Evolutionary conservation across 441 rosid species (phyloP).

Genomic region (Pelargonium fulgidum): DNA sequence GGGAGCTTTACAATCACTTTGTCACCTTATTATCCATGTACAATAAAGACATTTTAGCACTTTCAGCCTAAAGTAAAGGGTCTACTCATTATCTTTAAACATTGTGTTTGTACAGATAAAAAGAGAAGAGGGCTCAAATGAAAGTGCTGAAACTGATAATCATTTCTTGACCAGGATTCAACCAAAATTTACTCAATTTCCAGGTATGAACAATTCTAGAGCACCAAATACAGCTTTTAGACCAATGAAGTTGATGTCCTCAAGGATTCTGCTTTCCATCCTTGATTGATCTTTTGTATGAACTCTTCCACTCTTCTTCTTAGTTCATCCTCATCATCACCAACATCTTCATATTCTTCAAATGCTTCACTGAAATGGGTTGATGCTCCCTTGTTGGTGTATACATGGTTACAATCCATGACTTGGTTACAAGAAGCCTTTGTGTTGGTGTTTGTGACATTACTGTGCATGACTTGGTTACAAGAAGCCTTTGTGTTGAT

Average conservation of each 20-base stretch:
- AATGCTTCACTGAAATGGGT: background rate
- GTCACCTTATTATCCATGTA: too few species aligned
- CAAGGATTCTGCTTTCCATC: conserved; percentile 47
- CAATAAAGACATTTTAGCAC: too few species aligned
- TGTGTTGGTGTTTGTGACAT: too few species aligned
- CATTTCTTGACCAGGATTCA: too few species aligned
- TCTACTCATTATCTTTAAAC: too few species aligned
- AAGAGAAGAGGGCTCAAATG: too few species aligned
- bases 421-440: background rate
- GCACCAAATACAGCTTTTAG: background rate
- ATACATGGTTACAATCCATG: background rate
- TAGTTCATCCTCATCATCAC: conserved; percentile 33
- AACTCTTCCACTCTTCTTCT: conserved; percentile 54
- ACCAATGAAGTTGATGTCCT: conserved; percentile 12
- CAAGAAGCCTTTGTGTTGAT: background rate
- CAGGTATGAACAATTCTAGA: too few species aligned
- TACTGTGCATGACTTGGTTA: background rate
- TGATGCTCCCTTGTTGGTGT: background rate
- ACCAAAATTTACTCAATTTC: too few species aligned
- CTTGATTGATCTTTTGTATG: conserved; percentile 42
- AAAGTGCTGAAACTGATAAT: too few species aligned
- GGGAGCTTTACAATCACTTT: too few species aligned
- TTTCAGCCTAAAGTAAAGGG: too few species aligned
- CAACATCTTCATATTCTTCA: background rate
- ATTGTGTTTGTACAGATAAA: too few species aligned